Base-by-base conservation (phyloP, 768 basidiomycete species). In the Suillus paluster region DNA sequence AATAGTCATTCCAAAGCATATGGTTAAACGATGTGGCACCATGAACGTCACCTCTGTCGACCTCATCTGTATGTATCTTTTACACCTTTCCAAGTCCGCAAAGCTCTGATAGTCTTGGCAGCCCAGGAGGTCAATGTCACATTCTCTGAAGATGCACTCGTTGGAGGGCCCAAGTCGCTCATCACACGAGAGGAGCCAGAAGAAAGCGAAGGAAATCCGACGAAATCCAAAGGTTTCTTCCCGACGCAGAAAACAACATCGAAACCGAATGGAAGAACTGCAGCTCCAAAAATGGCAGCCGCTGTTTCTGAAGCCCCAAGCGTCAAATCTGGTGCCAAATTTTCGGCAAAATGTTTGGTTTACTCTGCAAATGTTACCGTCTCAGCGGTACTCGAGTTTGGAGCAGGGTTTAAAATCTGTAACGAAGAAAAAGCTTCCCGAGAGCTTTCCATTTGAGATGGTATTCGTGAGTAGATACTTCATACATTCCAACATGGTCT, bases 351-450 rank as follows among this genome's bases (percentile, higher is more conserved):
- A 38, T 54, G 1, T 36, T 25, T 5, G 15, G 49, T 66, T 9
- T 64, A 66, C 44, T 68, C 67, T 12, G 75, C 72, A 5, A 52
- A 67, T 12, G 81, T 90, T 12, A 79, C 80, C 45, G 86, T 91
- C 7, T 78, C 73, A 33, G 70, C 91, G 17, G 91, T 70, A n/a
- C n/a, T 30, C 30, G 30, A 79, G 87, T 71, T 77, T 89, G 62
- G 77, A 82, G 2, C 70, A 77, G 11, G 95, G 96, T 72, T 78
- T 97, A 33, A 83, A 90, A 65, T 79, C 92, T 57, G 90, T 92
- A 0, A 97, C 95, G 10, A 96, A 96, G 83, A 98, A 98, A 79
- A 86, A 90, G 58, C 90, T 92, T 0, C 95, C 95, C 0, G 79
- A 76, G 3, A 83, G 78, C 60, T 83, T 94, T 72, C 86, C 81